Evolutionary conservation across 2,329 filamentous ascomycete species (phyloP), one percentile per base, ranked within the genome.

Genomic region (Capronia epimyces): DNA sequence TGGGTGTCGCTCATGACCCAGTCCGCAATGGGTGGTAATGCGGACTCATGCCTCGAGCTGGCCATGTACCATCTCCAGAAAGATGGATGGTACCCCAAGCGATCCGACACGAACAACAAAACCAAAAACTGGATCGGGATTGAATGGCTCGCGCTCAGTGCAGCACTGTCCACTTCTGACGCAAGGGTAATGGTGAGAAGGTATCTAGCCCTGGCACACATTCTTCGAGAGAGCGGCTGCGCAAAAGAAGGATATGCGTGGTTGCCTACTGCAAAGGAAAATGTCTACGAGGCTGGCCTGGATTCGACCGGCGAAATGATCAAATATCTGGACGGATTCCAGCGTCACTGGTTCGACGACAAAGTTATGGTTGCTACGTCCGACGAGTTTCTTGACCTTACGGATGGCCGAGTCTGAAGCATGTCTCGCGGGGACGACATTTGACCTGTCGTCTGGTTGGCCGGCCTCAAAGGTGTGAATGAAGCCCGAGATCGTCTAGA

Each of bases 61-160:
- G 54, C 47, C 2, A 36, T 54, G 18, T 50, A 59, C 34, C 34
- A 55, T 16, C 43, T 59, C n/a, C 29, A 36, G 12, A 47, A 53
- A 45, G 54, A 58, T 10, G 56, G 55, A n/a, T 60, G 57, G 46
- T 43, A 49, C 20, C 43, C 49, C n/a, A 31, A 29, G 5, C 15
- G 36, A 44, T 42, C 39, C 20, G 39, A 15, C 20, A 42, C 32
- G 15, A n/a, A 10, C 24, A 27, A 32, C 12, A 42, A 42, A 3
- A 21, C 20, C 10, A 49, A 46, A 18, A 46, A 29, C 16, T 52
- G 50, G 43, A 47, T 47, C 12, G 53, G 56, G 24, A 37, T 56
- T 8, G 47, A 50, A 27, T 58, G 56, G 56, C 46, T 58, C 12
- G 50, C 29, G 12, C 40, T 56, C 21, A 54, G 53, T 37, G 53